Base-by-base conservation (phyloP, 257 asterid species). In the Capsicum baccatum region DNA sequence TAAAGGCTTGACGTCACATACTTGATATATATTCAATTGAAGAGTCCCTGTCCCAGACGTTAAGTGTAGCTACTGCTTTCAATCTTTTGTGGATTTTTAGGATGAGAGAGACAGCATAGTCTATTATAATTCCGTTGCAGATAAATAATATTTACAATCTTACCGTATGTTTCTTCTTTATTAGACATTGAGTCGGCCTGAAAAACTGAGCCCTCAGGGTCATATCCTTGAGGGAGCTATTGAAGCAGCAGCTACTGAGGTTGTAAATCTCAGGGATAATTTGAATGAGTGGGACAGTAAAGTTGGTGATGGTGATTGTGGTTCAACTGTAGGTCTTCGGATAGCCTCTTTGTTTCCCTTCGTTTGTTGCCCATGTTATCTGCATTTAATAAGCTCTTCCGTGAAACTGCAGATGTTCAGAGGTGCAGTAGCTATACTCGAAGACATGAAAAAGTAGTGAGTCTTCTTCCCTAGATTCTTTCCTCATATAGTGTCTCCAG, bases 261-360 rank as follows among this genome's bases (percentile, higher is more conserved):
- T 95, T 87, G 80, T 94, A 87, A 81, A 91, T 86, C 90, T 94
- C 81, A 91, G 59, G 87, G 98, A 92, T 89, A 83, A 82, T 84
- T 91, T 97, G 89, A 97, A 97, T 89, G 98, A 94, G 83, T 97
- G 94, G 98, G 99, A 97, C 86, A 88, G 96, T 88, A 95, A 88
- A 92, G 99, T 94, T 83, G 99, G 99, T 81, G 99, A 97, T 89
- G 99, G 99, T 82, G 99, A 97, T 85, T 95, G 99, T 85, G 99
- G 99, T 63, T 92, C 99, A 87, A 97, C 99, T 4, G 99, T 97
- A 89, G 87, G 98, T 91, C 68, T 79, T 84, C 55, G 71, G 44
- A 83, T 14, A 63, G 50, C 85, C 78, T 84, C 42, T 52, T 73
- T 56, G n/a, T 79, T 80, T 87, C 14, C 21, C 83, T 52, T 17